These are phyloP conservation scores for Rhodotorula sp. DNA, from an alignment of 1,284 basidiomycete genomes.

Conservation along the genomic window DNA sequence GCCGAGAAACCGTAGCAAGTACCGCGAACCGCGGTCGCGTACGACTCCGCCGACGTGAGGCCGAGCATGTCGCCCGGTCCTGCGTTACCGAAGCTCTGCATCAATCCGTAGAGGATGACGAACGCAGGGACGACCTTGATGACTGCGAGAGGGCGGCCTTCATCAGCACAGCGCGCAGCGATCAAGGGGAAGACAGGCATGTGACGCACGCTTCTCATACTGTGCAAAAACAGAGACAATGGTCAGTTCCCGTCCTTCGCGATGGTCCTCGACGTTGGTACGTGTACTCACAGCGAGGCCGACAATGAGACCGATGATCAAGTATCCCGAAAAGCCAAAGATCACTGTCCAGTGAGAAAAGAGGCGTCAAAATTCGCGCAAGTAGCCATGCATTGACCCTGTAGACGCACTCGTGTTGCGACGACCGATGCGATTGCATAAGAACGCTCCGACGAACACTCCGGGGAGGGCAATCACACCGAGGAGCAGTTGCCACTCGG, in stretches of 20 bases:
- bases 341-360: constrained; percentile 55
- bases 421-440: constrained; percentile 59
- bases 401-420: constrained; percentile 18
- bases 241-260: background rate
- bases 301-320: constrained; percentile 68
- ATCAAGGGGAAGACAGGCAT: constrained; percentile 46
- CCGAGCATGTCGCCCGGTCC: constrained; percentile 7
- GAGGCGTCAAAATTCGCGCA: background rate
- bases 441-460: constrained; percentile 59
- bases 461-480: constrained; percentile 68
- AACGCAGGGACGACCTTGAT: constrained; percentile 58
- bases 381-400: background rate
- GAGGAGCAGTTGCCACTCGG: constrained; percentile 70
- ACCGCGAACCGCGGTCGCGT: constrained; percentile 64
- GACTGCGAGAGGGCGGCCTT: constrained; percentile 1
- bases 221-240: background rate
- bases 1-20: constrained; percentile 51
- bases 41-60: constrained; percentile 57
- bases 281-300: constrained; percentile 54
- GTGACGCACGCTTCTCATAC: constrained; percentile 60
- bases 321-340: constrained; percentile 64
- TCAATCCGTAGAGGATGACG: constrained; percentile 53
- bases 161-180: background rate
- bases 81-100: constrained; percentile 56
- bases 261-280: too few species aligned